These are phyloP conservation scores for Trypanosoma lewisi DNA, from an alignment of 208 protist species.

Conservation along the genomic window DNA sequence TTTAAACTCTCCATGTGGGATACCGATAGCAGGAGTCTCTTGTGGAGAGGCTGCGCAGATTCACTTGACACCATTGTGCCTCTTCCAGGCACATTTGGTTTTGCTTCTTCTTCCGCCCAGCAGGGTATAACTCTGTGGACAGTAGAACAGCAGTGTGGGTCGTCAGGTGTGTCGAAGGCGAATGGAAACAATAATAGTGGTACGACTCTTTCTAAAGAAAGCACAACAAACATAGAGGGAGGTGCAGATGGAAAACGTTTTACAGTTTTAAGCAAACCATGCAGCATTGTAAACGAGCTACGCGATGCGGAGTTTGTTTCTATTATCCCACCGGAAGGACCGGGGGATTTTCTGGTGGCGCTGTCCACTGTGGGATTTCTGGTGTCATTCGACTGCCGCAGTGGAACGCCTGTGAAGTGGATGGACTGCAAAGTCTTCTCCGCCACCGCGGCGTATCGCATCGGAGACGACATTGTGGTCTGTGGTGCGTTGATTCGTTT, in stretches of 20 bases:
- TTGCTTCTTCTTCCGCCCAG: slow-evolving; percentile 51
- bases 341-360: slow-evolving; percentile 25
- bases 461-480: slow-evolving; percentile 44
- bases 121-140: slow-evolving; percentile 30
- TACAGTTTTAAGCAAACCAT: slow-evolving; percentile 56
- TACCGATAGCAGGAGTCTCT: slow-evolving; percentile 28
- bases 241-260: slow-evolving; percentile 16
- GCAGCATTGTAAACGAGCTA: slow-evolving; percentile 61
- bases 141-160: not conserved
- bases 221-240: not conserved
- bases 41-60: slow-evolving; percentile 75
- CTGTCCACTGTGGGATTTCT: slow-evolving; percentile 64
- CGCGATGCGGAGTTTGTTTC: slow-evolving; percentile 55
- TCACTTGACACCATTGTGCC: slow-evolving; percentile 48
- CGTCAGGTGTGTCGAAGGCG: not conserved
- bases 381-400: slow-evolving; percentile 57
- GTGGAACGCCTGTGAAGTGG: slow-evolving; percentile 68
- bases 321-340: slow-evolving; percentile 16
- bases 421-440: slow-evolving; percentile 85
- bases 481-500: slow-evolving; percentile 59
- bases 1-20: slow-evolving; percentile 64
- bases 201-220: no score
- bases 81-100: slow-evolving; percentile 40
- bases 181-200: not conserved
- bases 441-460: slow-evolving; percentile 32